Evolutionary conservation across 2,329 filamentous ascomycete species (phyloP).

Genomic region (Biscogniauxia sp.): DNA sequence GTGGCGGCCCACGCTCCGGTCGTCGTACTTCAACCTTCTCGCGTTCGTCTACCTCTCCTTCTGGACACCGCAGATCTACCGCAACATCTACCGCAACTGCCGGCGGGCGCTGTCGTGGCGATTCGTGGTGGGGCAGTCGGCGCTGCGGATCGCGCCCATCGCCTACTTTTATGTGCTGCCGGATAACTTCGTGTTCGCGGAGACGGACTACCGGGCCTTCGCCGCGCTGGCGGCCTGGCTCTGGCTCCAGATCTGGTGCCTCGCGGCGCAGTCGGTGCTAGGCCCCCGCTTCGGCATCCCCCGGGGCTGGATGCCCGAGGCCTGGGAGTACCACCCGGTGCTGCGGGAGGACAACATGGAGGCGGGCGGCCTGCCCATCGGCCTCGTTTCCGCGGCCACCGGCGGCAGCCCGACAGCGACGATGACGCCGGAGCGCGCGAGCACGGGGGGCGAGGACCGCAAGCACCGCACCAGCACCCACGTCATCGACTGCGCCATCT

Average conservation of each 20-base stretch:
- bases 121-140: slow-evolving; percentile 81
- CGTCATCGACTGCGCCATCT: slow-evolving; percentile 90
- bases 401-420: slow-evolving; percentile 31
- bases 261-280: slow-evolving; percentile 80
- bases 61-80: slow-evolving; percentile 88
- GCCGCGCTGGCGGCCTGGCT: slow-evolving; percentile 70
- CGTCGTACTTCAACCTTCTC: slow-evolving; percentile 60
- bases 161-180: slow-evolving; percentile 79
- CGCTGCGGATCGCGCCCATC: slow-evolving; percentile 75
- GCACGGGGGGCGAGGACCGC: slow-evolving; percentile 26
- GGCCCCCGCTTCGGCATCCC: slow-evolving; percentile 86
- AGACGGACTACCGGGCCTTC: slow-evolving; percentile 65
- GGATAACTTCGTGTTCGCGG: slow-evolving; percentile 79
- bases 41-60: slow-evolving; percentile 80
- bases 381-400: slow-evolving; percentile 51
- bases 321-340: slow-evolving; percentile 94
- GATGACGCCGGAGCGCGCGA: slow-evolving; percentile 26
- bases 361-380: slow-evolving; percentile 76
- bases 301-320: slow-evolving; percentile 64
- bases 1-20: slow-evolving; percentile 56
- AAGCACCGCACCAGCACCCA: slow-evolving; percentile 37
- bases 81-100: slow-evolving; percentile 88
- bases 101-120: slow-evolving; percentile 88
- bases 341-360: slow-evolving; percentile 80
- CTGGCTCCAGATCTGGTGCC: slow-evolving; percentile 77